Evolutionary conservation across 176 grass and related monocot genomes (phyloP), one percentile per base, ranked within the genome.

Genomic region (Tillandsia fasciculata): DNA sequence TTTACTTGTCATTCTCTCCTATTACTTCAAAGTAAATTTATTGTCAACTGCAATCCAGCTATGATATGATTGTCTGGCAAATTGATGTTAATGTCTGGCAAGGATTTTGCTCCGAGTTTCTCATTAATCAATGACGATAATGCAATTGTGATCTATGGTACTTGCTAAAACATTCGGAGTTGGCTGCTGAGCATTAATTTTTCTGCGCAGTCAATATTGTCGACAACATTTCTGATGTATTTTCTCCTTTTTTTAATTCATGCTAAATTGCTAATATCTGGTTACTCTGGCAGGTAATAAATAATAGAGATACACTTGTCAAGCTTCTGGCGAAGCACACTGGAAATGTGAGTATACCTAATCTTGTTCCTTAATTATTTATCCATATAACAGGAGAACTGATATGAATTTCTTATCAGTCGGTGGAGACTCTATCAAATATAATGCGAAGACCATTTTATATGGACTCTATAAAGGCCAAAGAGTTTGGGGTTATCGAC

Each of bases 401-500:
- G 65, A 70, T 78, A 48, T 10, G 48, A n/a, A 51, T 49, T 48
- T 10, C 79, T 63, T 42, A 56, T 72, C 80, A 99, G 94, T 72
- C 89, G 12, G 77, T 82, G 12, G 94, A 90, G 69, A 84, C 86
- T 73, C 79, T 96, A 88, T 76, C 83, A 48, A 81, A 88, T 78
- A 50, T 88, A 68, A 87, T 99, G 80, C 81, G 79, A 79, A 79
- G 74, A 17, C 82, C 84, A 22, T 90, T 75, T 81, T 93, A 85
- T 77, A 93, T 99, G 89, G 75, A 90, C 52, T 78, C 90, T 8
- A 48, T 87, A 65, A 78, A 93, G 67, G 89, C 94, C 48, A 93
- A 93, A 69, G 89, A 99, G 70, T 90, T 99, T 86, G 94, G 94
- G 54, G 84, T 93, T 63, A 83, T 99, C 69, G 94, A 99, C 82